Percentiles rank a stretch among this genome's conserved stretches.
Conservation (phyloP, 345 rosid species). For the Gossypium turneri region DNA sequence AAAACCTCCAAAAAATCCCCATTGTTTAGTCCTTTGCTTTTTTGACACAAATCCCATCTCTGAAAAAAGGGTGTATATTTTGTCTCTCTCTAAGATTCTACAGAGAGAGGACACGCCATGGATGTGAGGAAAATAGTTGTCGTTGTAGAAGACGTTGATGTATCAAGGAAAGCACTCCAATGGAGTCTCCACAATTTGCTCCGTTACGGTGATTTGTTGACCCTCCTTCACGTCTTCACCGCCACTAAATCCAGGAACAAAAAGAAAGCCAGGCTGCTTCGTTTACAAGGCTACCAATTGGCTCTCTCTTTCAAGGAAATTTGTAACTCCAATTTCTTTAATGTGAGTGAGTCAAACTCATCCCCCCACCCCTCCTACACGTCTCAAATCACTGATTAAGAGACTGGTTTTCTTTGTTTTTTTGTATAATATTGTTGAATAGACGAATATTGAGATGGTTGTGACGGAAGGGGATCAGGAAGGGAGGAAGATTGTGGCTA, state of each 20-base stretch:
- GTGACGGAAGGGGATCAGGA: conserved; percentile 84
- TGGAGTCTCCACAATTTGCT: conserved; percentile 58
- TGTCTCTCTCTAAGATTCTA: conserved; percentile 1
- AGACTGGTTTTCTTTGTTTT: neutral
- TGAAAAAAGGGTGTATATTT: neutral
- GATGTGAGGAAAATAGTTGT: conserved; percentile 51
- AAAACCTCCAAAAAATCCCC: neutral
- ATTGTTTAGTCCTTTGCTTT: neutral
- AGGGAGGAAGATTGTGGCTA: conserved; percentile 54
- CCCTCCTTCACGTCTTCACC: conserved; percentile 56
- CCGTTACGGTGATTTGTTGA: conserved; percentile 47
- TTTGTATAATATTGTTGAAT: conserved; percentile 25
- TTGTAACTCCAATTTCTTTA: conserved; percentile 43
- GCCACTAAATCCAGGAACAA: conserved; percentile 30
- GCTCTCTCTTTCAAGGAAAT: conserved; percentile 60
- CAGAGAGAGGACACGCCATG: conserved; percentile 8
- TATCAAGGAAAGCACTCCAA: conserved; percentile 44
- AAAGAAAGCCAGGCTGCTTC: conserved; percentile 42
- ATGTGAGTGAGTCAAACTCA: conserved; percentile 27
- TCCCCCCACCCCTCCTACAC: neutral
- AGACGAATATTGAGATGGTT: conserved; percentile 45
- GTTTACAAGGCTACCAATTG: conserved; percentile 45
- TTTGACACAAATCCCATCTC: conserved; percentile 7
- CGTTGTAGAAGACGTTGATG: conserved; percentile 52
- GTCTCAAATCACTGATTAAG: neutral